Base-by-base conservation (phyloP, 2,329 filamentous ascomycete species). In the Fusarium piperis region DNA sequence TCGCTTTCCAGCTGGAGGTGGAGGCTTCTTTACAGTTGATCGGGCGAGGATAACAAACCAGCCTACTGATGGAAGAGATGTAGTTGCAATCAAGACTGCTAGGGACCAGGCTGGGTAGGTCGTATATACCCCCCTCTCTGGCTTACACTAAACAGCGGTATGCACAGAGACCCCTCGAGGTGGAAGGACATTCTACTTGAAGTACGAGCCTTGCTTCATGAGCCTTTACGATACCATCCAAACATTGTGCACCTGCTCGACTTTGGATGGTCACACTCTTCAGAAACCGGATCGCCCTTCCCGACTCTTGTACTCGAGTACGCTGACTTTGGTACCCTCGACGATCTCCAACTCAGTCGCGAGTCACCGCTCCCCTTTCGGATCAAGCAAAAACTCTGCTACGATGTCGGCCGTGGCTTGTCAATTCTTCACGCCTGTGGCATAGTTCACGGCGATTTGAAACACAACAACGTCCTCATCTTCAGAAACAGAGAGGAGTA, bases 111-210 rank as follows among this genome's bases (percentile, higher is more conserved):
- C 58, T 12, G 58, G 58, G 58, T 61, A 36, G 4, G 44, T 23
- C 18, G n/a, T 20, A n/a, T 16, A 1, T 15, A 8, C 15, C 1
- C 10, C 11, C 3, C 16, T 51, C 5, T 8, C 9, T 13, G 1
- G 6, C 6, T 5, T 35, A 2, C 35, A 26, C 56, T 59, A 7
- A 59, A 7, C 6, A 26, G 11, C 0, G 18, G 28, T 32, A 4
- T 41, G 4, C 7, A 6, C n/a, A 61, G 58, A 23, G 26, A 61
- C 18, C 58, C 58, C 2, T 61, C 58, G 33, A 41, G 59, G 11
- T 62, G 59, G 59, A 55, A 62, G 18, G 46, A 62, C 7, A 55
- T 62, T 15, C 36, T 62, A 2, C 59, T 62, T 28, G 59, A 62
- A 35, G 48, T 62, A 8, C 48, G 59, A 11, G 59, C 59, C 3